Evolutionary conservation across 2,329 filamentous ascomycete species (phyloP).

Genomic region (Diplodia intermedia): DNA sequence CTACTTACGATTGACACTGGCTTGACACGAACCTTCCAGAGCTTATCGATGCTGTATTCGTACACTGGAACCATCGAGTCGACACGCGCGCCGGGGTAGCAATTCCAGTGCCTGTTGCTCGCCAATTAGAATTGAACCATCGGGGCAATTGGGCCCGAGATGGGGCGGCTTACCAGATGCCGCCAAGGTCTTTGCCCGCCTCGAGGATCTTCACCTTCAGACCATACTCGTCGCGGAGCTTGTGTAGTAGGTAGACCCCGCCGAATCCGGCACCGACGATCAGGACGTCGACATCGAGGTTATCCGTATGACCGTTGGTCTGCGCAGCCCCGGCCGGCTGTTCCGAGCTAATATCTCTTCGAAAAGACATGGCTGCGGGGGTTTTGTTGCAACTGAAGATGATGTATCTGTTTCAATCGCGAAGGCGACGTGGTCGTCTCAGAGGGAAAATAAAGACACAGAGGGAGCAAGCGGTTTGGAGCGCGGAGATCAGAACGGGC

Average conservation of each 20-base stretch:
- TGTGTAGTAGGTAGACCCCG: constrained; percentile 52
- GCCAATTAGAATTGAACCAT: background rate
- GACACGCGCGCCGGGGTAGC: constrained; percentile 56
- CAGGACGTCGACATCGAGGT: constrained; percentile 48
- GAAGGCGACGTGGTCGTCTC: no score
- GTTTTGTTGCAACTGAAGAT: background rate
- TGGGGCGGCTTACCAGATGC: constrained; percentile 44
- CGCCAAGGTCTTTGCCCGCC: constrained; percentile 51
- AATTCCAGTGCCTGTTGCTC: constrained; percentile 49
- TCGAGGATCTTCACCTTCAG: constrained; percentile 52
- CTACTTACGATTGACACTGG: background rate
- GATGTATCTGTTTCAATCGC: background rate
- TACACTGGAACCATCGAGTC: constrained; percentile 57
- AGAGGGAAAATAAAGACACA: no score
- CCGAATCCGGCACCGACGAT: constrained; percentile 53
- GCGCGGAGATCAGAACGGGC: background rate
- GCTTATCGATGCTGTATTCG: constrained; percentile 55
- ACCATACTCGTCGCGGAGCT: constrained; percentile 48
- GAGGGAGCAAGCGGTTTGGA: no score
- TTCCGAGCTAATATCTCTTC: constrained; percentile 9
- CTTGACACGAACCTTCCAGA: constrained; percentile 50
- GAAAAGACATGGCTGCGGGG: constrained; percentile 12
- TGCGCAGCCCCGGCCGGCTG: background rate
- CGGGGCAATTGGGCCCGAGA: background rate
- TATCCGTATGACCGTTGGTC: constrained; percentile 23